phyloP scores from a whole-genome alignment of 352 stramenopile genomes.

The Blastocystis sp. region DNA sequence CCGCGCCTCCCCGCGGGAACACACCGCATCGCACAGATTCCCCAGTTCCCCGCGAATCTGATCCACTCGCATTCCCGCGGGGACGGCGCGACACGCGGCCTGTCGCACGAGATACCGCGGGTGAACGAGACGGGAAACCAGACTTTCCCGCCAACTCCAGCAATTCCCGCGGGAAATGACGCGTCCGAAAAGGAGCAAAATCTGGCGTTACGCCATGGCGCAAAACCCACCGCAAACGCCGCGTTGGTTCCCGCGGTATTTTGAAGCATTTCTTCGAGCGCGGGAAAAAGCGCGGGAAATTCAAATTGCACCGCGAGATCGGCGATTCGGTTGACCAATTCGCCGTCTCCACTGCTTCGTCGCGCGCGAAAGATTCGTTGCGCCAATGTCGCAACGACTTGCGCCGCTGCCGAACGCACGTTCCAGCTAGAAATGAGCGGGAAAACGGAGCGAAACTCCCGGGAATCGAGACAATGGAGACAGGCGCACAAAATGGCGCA shows the following conservation, averaged over 20 bases:
- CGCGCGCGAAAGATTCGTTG: neutral
- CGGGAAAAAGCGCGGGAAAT: slow-evolving; percentile 17
- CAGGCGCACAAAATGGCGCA: neutral
- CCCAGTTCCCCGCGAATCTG: too few species aligned
- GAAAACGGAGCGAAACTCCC: neutral
- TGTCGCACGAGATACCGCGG: neutral
- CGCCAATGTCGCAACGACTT: neutral
- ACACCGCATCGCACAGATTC: neutral
- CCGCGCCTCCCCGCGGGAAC: neutral
- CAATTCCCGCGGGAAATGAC: neutral
- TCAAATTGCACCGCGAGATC: neutral
- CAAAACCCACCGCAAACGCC: neutral
- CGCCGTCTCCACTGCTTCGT: neutral
- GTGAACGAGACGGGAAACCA: neutral
- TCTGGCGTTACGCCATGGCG: neutral
- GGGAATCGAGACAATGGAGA: neutral
- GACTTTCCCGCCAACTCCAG: neutral
- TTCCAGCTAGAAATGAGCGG: neutral
- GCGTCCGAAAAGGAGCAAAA: neutral
- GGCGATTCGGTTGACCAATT: neutral
- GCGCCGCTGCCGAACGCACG: neutral
- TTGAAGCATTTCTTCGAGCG: too few species aligned
- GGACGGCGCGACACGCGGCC: neutral
- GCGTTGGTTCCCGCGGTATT: neutral
- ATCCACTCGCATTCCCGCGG: neutral